Evolutionary conservation across 345 rosid species (phyloP), one percentile per base, ranked within the genome.

Genomic region (Draba incana): DNA sequence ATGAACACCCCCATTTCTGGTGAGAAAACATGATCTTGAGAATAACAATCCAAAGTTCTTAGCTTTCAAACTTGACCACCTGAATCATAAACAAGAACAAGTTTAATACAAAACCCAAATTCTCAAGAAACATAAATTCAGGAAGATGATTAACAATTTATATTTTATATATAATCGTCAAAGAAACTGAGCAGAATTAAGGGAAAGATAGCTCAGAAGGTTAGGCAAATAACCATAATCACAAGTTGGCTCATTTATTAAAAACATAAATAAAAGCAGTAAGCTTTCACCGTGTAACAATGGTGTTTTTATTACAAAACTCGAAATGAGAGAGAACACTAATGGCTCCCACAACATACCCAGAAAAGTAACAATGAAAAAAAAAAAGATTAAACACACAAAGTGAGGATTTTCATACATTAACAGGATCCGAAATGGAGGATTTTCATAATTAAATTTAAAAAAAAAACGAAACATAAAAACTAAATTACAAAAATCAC

Each of bases 1-100:
- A 89, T 9, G 99, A 83, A 58, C 78, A 76, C 63, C 75, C 84
- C 89, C 86, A 77, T 78, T 86, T 93, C 78, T 83, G 84, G 54
- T 69, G 7, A 63, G 81, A 64, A 53, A 83, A 14, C 93, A 88
- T 85, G 15, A 24, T 84, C 76, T 11, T 62, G 67, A 30, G 30
- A 38, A 54, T 12, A 53, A 1, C 42, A 49, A 16, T 2, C 62
- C 44, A 47, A 58, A 54, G 69, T 39, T 61, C 1, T 28, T n/a
- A 53, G 4, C 0, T 65, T 75, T 56, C 55, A 68, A 55, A 62
- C 23, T 75, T 55, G 24, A 55, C 52, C 53, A 2, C 74, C 78
- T 75, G 74, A 62, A 44, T 68, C 69, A 68, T 25, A 53, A 68
- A 47, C 14, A 33, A 66, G 11, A 54, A 7, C 53, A 70, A 70